phyloP scores from a whole-genome alignment of 495 filamentous ascomycete genomes.

The Lasiosphaeria miniovina region DNA sequence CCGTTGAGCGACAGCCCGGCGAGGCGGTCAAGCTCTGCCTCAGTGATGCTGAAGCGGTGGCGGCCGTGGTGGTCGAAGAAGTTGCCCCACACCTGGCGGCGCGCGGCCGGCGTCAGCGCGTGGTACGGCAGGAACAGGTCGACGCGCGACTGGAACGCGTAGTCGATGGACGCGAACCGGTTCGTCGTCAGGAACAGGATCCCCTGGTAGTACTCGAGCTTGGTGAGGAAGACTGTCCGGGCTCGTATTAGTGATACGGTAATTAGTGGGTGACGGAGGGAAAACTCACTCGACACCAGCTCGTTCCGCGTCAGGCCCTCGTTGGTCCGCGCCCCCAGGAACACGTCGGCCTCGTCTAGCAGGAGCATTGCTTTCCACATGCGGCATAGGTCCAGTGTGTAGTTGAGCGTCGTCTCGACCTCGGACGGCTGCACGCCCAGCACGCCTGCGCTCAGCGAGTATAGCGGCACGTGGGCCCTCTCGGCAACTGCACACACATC shows the following conservation, averaged over 20 bases:
- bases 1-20: constrained; percentile 27
- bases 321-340: constrained; percentile 40
- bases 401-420: constrained; percentile 32
- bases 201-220: constrained; percentile 54
- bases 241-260: too few relatives aligned
- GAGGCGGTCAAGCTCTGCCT: constrained; percentile 27
- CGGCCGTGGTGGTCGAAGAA: constrained; percentile 22
- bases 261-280: neutral
- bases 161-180: constrained; percentile 40
- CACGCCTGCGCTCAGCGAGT: constrained; percentile 22
- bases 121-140: constrained; percentile 43
- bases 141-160: constrained; percentile 50
- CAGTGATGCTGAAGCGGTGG: constrained; percentile 20
- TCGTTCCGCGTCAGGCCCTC: constrained; percentile 40
- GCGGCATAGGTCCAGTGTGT: constrained; percentile 40
- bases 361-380: constrained; percentile 50
- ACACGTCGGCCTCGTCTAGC: constrained; percentile 48
- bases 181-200: constrained; percentile 53
- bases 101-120: constrained; percentile 31
- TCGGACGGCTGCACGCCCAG: constrained; percentile 18
- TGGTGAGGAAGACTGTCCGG: constrained; percentile 53
- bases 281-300: constrained; percentile 35
- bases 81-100: constrained; percentile 26
- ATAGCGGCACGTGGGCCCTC: constrained; percentile 23
- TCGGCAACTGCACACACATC: constrained; percentile 38